phyloP scores from a whole-genome alignment of 306 rosid species.

The Fagus crenata region DNA sequence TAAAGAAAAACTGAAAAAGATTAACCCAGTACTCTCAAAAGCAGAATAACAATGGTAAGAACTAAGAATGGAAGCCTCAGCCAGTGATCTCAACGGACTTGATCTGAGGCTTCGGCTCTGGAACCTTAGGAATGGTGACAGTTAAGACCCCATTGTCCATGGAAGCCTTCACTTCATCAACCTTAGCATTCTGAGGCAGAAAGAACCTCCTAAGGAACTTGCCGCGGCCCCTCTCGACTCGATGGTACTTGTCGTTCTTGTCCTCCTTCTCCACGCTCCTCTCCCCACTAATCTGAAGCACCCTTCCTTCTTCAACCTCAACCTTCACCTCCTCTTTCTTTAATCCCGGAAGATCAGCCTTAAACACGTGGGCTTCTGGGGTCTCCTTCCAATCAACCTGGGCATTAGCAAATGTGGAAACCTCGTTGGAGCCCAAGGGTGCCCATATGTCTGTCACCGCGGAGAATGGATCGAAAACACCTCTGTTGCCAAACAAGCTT shows the following conservation, averaged over 20 bases:
- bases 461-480: constrained; percentile 27
- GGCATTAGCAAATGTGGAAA: constrained; percentile 5
- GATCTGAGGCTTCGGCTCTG: constrained; percentile 16
- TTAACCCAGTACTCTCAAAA: too few species aligned
- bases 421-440: constrained; percentile 2
- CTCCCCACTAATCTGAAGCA: constrained; percentile 16
- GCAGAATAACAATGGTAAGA: too few species aligned
- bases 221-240: constrained; percentile 25
- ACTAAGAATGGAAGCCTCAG: background rate
- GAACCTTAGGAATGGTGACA: constrained; percentile 17
- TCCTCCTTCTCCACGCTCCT: constrained; percentile 12
- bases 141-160: constrained; percentile 27
- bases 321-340: constrained; percentile 17
- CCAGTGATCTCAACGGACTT: constrained; percentile 24
- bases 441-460: constrained; percentile 8
- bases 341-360: constrained; percentile 6
- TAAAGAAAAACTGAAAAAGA: too few species aligned
- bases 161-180: constrained; percentile 20
- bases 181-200: constrained; percentile 19
- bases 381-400: constrained; percentile 10
- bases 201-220: constrained; percentile 19
- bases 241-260: constrained; percentile 26
- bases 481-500: constrained; percentile 24
- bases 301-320: constrained; percentile 10
- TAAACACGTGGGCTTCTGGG: constrained; percentile 15